phyloP scores from a whole-genome alignment of 2,329 filamentous ascomycete genomes.

The Microthyrium microscopicum region DNA sequence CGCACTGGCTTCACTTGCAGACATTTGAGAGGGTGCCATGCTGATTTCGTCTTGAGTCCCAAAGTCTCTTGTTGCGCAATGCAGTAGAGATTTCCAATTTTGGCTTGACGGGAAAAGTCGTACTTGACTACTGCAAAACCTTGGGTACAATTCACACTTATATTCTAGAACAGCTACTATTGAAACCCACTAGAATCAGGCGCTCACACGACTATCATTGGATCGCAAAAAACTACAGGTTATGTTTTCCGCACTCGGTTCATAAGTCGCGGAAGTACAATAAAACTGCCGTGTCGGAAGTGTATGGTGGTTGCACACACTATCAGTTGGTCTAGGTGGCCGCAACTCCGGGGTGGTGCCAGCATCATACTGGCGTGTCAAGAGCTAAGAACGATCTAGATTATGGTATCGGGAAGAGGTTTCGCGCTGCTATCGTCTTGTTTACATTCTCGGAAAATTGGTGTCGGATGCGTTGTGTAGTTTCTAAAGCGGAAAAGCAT shows the following conservation, averaged over 20 bases:
- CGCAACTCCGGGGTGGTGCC: no score
- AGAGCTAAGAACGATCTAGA: background rate
- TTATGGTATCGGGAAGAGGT: background rate
- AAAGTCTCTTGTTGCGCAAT: background rate
- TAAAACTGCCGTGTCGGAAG: background rate
- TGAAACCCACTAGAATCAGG: no score
- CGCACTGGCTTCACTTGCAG: conserved; percentile 14
- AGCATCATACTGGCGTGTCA: background rate
- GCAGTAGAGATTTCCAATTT: background rate
- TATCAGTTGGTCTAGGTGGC: no score
- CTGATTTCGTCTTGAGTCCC: conserved; percentile 3
- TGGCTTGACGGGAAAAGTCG: background rate
- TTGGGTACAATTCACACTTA: no score
- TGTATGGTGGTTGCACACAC: no score
- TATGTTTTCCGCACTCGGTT: background rate
- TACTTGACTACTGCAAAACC: no score
- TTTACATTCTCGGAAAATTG: background rate
- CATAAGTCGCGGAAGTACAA: background rate
- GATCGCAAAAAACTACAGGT: background rate
- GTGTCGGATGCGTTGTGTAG: conserved; percentile 1
- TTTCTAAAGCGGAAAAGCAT: background rate
- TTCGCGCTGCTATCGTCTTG: background rate
- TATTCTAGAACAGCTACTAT: no score
- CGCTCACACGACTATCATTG: no score
- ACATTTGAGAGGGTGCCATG: conserved; percentile 19